phyloP scores from a whole-genome alignment of 2,329 filamentous ascomycete species.

The Colletotrichum sp. region DNA sequence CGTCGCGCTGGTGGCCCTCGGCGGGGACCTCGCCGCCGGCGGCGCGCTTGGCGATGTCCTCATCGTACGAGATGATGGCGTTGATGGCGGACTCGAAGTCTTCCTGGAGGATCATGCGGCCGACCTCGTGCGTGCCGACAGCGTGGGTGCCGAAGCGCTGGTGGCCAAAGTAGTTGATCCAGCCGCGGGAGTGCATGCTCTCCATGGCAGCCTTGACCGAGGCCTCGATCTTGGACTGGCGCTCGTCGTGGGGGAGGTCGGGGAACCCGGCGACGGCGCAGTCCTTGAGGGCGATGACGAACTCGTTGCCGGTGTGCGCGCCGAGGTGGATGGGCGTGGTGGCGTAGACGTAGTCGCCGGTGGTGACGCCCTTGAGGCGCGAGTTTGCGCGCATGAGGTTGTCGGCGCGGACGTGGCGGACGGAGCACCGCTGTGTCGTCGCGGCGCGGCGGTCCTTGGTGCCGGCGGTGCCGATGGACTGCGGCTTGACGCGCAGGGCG shows the following conservation, averaged over 20 bases:
- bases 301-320: slow-evolving; percentile 88
- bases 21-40: slow-evolving; percentile 37
- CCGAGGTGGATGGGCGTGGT: slow-evolving; percentile 78
- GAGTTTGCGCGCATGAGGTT: slow-evolving; percentile 70
- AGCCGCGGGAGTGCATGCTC: slow-evolving; percentile 76
- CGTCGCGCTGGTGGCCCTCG: slow-evolving; percentile 71
- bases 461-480: slow-evolving; percentile 78
- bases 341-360: slow-evolving; percentile 85
- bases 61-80: slow-evolving; percentile 76
- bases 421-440: slow-evolving; percentile 82
- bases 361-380: slow-evolving; percentile 65
- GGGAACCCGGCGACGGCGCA: slow-evolving; percentile 61
- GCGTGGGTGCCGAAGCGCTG: slow-evolving; percentile 93
- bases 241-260: slow-evolving; percentile 5
- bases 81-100: slow-evolving; percentile 83
- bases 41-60: slow-evolving; percentile 58
- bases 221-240: slow-evolving; percentile 28
- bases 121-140: slow-evolving; percentile 84
- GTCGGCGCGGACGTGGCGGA: slow-evolving; percentile 54
- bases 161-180: slow-evolving; percentile 98
- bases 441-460: slow-evolving; percentile 91
- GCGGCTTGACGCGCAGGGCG: slow-evolving; percentile 74
- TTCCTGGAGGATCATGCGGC: slow-evolving; percentile 81
- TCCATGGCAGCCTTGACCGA: slow-evolving; percentile 64
- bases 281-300: slow-evolving; percentile 88